A percentile compares a stretch with the other conserved stretches of the same genome.
Evolutionary conservation across 2,329 filamentous ascomycete species (phyloP).

Genomic region (Rhynchosporium agropyri): DNA sequence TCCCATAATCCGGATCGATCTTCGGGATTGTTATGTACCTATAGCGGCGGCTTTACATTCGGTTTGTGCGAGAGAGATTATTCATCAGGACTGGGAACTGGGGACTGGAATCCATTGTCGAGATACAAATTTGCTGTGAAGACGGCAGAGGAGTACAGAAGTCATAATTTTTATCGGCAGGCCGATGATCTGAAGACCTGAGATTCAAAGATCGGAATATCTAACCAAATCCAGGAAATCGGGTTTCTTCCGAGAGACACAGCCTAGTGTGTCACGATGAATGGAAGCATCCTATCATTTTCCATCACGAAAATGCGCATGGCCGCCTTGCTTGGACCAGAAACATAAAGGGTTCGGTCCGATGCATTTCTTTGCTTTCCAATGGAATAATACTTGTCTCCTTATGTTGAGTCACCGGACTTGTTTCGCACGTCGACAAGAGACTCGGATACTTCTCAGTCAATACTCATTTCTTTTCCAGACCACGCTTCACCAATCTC

Average conservation of each 20-base stretch:
- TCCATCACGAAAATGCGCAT: slow-evolving; percentile 4
- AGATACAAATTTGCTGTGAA: neutral
- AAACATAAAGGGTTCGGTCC: neutral
- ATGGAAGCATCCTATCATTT: slow-evolving; percentile 9
- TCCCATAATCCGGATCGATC: neutral
- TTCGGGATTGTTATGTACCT: neutral
- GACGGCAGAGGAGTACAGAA: neutral
- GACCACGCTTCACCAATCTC: too few relatives aligned
- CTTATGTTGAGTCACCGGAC: too few relatives aligned
- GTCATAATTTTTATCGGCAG: too few relatives aligned
- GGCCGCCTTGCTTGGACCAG: slow-evolving; percentile 1
- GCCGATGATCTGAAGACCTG: neutral
- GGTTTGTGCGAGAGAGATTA: too few relatives aligned
- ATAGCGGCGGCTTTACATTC: too few relatives aligned
- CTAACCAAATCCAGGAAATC: neutral
- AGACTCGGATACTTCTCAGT: neutral
- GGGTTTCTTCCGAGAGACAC: neutral
- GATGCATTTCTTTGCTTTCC: too few relatives aligned
- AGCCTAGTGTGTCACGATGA: neutral
- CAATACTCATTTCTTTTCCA: neutral
- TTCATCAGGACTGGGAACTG: neutral
- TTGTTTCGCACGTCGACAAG: too few relatives aligned
- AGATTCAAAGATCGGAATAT: neutral
- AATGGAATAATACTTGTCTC: too few relatives aligned
- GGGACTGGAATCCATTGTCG: neutral